Evolutionary conservation across 176 grass and related monocot species (phyloP).

Genomic region (Panicum miliaceum): DNA sequence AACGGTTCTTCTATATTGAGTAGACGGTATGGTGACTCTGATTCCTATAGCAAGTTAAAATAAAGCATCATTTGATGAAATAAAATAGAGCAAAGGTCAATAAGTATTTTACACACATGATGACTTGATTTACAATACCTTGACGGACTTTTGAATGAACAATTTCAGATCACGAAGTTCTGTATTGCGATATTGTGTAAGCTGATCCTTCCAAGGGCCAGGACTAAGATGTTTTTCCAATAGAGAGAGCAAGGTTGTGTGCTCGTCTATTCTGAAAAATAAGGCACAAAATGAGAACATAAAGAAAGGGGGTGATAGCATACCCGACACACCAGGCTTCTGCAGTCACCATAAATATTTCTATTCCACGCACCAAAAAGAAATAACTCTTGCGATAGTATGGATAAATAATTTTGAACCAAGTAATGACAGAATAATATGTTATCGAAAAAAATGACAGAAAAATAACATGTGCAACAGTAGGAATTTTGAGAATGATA

Average conservation of each 20-base stretch:
- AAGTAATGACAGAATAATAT: neutral
- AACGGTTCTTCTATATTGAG: conserved; percentile 67
- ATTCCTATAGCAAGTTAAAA: conserved; percentile 48
- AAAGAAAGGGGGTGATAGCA: neutral
- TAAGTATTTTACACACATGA: conserved; percentile 7
- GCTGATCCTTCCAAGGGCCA: conserved; percentile 83
- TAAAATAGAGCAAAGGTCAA: conserved; percentile 14
- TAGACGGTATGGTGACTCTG: conserved; percentile 59
- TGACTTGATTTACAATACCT: conserved; percentile 55
- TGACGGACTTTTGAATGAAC: conserved; percentile 76
- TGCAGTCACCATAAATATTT: neutral
- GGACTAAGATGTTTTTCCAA: conserved; percentile 79
- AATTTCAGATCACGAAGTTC: conserved; percentile 67
- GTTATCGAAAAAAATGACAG: too few relatives aligned
- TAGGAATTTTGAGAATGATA: neutral
- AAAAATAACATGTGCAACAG: neutral
- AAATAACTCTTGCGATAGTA: neutral
- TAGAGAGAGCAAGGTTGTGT: conserved; percentile 58
- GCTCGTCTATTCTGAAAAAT: conserved; percentile 77
- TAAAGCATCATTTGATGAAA: conserved; percentile 4
- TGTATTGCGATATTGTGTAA: conserved; percentile 67
- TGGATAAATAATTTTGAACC: conserved; percentile 5
- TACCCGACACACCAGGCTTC: neutral
- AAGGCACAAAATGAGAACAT: conserved; percentile 25
- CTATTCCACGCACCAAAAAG: neutral